Percentiles rank a stretch among this genome's conserved stretches.
These are phyloP conservation scores for Beauveria pseudobassiana DNA, from an alignment of 2,329 filamentous ascomycete genomes.

Conservation along the genomic window DNA sequence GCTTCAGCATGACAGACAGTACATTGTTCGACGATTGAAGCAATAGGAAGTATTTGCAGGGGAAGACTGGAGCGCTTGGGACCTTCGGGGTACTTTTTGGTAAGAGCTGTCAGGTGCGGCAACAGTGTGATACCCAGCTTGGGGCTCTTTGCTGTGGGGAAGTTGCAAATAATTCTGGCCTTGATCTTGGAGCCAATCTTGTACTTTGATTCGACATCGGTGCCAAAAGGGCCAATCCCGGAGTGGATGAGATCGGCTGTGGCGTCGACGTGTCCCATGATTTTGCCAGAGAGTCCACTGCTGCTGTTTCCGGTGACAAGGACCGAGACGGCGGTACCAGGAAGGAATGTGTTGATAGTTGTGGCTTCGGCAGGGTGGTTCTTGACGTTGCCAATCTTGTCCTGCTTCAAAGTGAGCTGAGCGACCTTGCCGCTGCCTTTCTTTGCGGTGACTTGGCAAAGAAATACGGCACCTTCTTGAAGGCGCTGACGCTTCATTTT, in stretches of 20 bases:
- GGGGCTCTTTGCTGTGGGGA: slow-evolving; percentile 67
- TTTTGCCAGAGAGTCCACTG: slow-evolving; percentile 77
- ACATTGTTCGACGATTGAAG: slow-evolving; percentile 68
- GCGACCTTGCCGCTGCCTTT: slow-evolving; percentile 70
- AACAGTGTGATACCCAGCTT: slow-evolving; percentile 85
- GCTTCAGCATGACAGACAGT: slow-evolving; percentile 74
- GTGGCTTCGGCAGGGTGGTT: slow-evolving; percentile 67
- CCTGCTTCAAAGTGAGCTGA: slow-evolving; percentile 71
- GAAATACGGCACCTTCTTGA: slow-evolving; percentile 74
- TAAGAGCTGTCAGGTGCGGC: slow-evolving; percentile 69
- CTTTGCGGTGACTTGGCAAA: slow-evolving; percentile 73
- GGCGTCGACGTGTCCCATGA: slow-evolving; percentile 85
- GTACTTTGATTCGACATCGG: slow-evolving; percentile 68
- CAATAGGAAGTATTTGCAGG: slow-evolving; percentile 57
- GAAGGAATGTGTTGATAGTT: slow-evolving; percentile 82
- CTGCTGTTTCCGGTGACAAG: slow-evolving; percentile 68
- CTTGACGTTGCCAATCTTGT: slow-evolving; percentile 59
- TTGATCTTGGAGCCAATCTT: slow-evolving; percentile 79
- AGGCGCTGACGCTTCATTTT: slow-evolving; percentile 58
- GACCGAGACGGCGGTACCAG: slow-evolving; percentile 83
- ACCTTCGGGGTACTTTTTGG: slow-evolving; percentile 31
- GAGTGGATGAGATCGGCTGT: slow-evolving; percentile 90
- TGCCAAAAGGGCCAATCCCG: slow-evolving; percentile 60
- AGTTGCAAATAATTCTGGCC: slow-evolving; percentile 80
- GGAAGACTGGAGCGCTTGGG: slow-evolving; percentile 39